Evolutionary conservation across 306 rosid species (phyloP), one percentile per base, ranked within the genome.

Genomic region (Dryas drummondii): DNA sequence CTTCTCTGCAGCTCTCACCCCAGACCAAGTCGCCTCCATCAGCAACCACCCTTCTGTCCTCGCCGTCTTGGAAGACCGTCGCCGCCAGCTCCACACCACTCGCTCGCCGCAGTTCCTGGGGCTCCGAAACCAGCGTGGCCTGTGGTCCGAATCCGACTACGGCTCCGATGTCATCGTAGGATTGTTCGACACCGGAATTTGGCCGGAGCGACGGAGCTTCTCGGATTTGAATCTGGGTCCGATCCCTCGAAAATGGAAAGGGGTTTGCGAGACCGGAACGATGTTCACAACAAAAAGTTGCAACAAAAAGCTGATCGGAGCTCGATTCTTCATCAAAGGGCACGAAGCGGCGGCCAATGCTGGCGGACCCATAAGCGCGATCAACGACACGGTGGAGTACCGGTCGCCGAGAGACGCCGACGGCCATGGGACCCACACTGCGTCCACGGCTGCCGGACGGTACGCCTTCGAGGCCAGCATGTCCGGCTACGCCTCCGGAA

Each of bases 101-200:
- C 98, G 98, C 76, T 89, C 98, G 14, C 98, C 98, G 2, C 97
- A 93, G 77, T 93, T 93, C 51, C 87, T 93, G 1, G 98, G 98
- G 32, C 98, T 93, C 41, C 71, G 96, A 4, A 93, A 83, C 90
- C 98, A 93, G 81, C 88, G 84, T 2, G 98, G 98, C 7, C 88
- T 93, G 6, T 93, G 98, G 98, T 93, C 96, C 0, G 91, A 93
- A 13, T 93, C 98, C 0, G 94, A 91, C 57, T 93, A 91, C 7
- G 98, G 98, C 11, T 93, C 98, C 1, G 98, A 93, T 5, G 96
- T 93, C 0, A 89, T 93, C 60, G 75, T 93, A 44, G 97, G 97
- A 0, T 72, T 91, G 5, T 87, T 93, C 54, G 97, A 93, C n/a
- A 93, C 98, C 0, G 98, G 98, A 6, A 60, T 93, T 45, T 91